Conservation (phyloP, 2,329 filamentous ascomycete genomes). For the Penicillium verrucosum region DNA sequence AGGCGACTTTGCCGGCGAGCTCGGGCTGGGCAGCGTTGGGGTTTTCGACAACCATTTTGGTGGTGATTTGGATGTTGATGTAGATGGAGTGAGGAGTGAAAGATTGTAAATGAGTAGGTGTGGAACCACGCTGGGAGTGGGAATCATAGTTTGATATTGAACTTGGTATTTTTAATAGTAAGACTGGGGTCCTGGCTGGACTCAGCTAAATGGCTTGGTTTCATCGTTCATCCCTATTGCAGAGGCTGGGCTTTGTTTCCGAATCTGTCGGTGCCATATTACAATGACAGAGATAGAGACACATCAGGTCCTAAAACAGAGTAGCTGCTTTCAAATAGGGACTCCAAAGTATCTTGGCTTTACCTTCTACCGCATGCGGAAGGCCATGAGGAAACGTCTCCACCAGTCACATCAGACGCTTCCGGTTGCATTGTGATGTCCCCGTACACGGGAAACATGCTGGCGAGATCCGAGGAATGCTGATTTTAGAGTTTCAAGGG, state of each 20-base stretch:
- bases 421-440: constrained; percentile 12
- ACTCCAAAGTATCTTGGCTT: not conserved
- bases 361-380: constrained; percentile 17
- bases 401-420: constrained; percentile 6
- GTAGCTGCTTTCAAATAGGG: constrained; percentile 1
- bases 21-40: constrained; percentile 13
- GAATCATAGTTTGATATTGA: constrained; percentile 1
- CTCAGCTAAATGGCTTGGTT: constrained; percentile 1
- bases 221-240: not conserved
- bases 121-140: not conserved
- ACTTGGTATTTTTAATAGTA: not conserved
- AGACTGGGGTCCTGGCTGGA: not conserved
- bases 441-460: not conserved
- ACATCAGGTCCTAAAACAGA: not conserved
- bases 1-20: constrained; percentile 38
- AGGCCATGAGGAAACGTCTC: not conserved
- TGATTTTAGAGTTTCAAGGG: not conserved
- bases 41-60: constrained; percentile 18
- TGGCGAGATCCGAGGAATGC: constrained; percentile 2
- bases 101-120: not conserved
- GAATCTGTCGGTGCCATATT: not conserved
- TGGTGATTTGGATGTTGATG: not conserved
- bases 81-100: not conserved
- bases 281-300: not conserved
- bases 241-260: not conserved